Evolutionary conservation across 495 filamentous ascomycete species (phyloP).

Genomic region (Pseudotulostoma volvatum): DNA sequence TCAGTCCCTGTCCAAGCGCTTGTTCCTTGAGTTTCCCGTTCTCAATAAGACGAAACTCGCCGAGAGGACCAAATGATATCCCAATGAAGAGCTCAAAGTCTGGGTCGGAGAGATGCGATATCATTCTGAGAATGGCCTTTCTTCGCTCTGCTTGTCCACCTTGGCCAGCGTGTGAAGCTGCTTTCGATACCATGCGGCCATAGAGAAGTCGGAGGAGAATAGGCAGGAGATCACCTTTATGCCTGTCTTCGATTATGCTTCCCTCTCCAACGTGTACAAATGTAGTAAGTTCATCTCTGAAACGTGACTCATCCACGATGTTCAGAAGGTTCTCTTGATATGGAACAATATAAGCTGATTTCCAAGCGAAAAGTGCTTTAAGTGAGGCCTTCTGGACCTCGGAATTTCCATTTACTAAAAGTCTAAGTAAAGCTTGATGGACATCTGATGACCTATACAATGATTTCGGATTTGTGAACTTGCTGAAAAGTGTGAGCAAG

Average conservation of each 20-base stretch:
- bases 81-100: conserved; percentile 65
- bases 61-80: conserved; percentile 62
- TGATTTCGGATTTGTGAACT: conserved; percentile 70
- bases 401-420: conserved; percentile 72
- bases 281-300: conserved; percentile 78
- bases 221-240: conserved; percentile 58
- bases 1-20: conserved; percentile 33
- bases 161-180: conserved; percentile 37
- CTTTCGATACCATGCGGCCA: conserved; percentile 69
- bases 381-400: conserved; percentile 75
- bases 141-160: conserved; percentile 47
- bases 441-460: conserved; percentile 67
- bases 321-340: conserved; percentile 82
- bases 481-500: conserved; percentile 64
- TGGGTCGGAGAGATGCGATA: conserved; percentile 42
- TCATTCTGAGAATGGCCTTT: conserved; percentile 43
- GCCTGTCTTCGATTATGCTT: conserved; percentile 54
- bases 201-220: conserved; percentile 79
- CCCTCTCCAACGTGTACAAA: conserved; percentile 65
- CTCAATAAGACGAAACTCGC: conserved; percentile 37
- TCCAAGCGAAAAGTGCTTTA: conserved; percentile 81
- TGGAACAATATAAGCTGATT: conserved; percentile 49
- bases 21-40: conserved; percentile 31
- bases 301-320: conserved; percentile 76
- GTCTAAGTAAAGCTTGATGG: conserved; percentile 49